A percentile compares a stretch with the other conserved stretches of the same genome.
These are phyloP conservation scores for Hypoxylon sp. DNA, from an alignment of 2,329 filamentous ascomycete genomes.

Conservation along the genomic window DNA sequence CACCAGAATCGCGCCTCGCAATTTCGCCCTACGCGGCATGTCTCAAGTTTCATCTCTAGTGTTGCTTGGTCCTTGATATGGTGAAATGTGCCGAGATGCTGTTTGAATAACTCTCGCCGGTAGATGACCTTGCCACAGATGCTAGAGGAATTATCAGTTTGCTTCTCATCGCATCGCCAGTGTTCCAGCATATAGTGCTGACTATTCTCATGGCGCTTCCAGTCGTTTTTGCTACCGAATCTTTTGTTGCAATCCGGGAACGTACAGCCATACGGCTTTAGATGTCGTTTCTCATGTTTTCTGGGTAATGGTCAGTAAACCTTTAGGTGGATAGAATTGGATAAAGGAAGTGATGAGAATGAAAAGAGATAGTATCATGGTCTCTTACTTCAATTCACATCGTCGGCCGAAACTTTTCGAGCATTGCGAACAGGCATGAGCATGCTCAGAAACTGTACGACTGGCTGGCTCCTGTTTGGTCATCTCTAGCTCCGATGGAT, in stretches of 20 bases:
- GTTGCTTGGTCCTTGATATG: constrained; percentile 51
- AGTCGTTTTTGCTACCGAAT: constrained; percentile 96
- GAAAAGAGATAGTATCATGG: not conserved
- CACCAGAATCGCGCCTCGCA: constrained; percentile 84
- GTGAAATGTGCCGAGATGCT: constrained; percentile 72
- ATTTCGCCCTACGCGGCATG: constrained; percentile 74
- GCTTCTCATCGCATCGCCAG: constrained; percentile 75
- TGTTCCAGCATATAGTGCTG: constrained; percentile 81
- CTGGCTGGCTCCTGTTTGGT: constrained; percentile 34
- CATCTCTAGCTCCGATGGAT: constrained; percentile 31
- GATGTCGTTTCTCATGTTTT: constrained; percentile 88
- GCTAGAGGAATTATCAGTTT: constrained; percentile 46
- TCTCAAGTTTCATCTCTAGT: constrained; percentile 63
- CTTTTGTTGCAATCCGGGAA: constrained; percentile 76
- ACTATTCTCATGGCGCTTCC: constrained; percentile 89
- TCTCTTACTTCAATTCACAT: constrained; percentile 71
- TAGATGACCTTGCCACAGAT: constrained; percentile 73
- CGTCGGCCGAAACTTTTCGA: constrained; percentile 63
- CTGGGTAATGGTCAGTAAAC: constrained; percentile 61
- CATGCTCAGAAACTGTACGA: constrained; percentile 37
- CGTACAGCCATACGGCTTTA: constrained; percentile 86
- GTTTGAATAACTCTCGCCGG: constrained; percentile 70
- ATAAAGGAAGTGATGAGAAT: not conserved
- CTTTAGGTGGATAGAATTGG: not conserved
- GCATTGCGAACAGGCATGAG: constrained; percentile 60